Conservation (phyloP, 1,284 basidiomycete genomes). For the Ceratobasidium sp. region DNA sequence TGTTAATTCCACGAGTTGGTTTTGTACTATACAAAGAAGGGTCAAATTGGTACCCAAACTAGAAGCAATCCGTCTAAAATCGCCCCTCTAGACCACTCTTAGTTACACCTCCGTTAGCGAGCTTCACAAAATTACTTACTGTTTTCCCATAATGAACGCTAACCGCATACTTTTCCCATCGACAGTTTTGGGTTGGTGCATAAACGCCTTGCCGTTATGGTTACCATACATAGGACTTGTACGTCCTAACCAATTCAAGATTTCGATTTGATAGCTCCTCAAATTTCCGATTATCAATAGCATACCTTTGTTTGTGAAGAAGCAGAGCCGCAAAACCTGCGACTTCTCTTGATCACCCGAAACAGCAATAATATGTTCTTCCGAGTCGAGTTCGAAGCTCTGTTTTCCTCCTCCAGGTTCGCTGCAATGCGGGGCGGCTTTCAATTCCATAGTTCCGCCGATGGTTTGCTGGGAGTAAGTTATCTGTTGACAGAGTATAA, state of each 20-base stretch:
- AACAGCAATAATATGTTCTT: background rate
- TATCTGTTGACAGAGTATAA: background rate
- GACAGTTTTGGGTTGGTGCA: background rate
- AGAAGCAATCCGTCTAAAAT: background rate
- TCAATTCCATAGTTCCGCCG: too few relatives aligned
- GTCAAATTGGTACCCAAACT: background rate
- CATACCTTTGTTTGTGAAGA: slow-evolving; percentile 4
- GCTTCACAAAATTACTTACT: background rate
- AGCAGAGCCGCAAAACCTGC: background rate
- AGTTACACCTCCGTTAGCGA: background rate
- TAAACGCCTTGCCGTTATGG: background rate
- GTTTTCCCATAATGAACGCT: background rate
- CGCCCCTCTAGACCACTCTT: background rate
- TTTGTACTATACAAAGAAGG: too few relatives aligned
- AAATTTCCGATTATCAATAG: too few relatives aligned
- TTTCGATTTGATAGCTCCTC: too few relatives aligned
- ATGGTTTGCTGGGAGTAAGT: background rate
- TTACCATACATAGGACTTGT: background rate
- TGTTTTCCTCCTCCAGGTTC: background rate
- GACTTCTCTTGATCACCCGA: background rate
- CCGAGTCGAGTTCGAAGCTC: background rate
- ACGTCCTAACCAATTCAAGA: background rate
- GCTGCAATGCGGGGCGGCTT: too few relatives aligned
- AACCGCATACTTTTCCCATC: slow-evolving; percentile 2
- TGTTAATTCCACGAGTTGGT: background rate